These are phyloP conservation scores for Aureobasidium zeae DNA, from an alignment of 2,329 filamentous ascomycete genomes.

Conservation along the genomic window DNA sequence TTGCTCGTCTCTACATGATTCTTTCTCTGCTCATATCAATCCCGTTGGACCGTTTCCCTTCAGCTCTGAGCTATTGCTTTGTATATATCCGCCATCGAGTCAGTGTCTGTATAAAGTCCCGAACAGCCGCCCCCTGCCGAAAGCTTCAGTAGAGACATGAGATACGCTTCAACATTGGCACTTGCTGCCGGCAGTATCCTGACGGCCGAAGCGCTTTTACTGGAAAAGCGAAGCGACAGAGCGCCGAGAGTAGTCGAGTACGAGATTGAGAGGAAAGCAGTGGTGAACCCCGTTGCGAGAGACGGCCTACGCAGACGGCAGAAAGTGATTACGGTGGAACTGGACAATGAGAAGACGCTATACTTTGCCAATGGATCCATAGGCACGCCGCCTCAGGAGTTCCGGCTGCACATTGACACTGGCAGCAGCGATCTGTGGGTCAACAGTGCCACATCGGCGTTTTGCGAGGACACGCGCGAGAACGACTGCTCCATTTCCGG, in stretches of 20 bases:
- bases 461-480: slow-evolving; percentile 42
- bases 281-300: slow-evolving; percentile 37
- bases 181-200: slow-evolving; percentile 20
- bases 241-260: slow-evolving; percentile 40
- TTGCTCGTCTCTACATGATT: too few species aligned
- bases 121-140: neutral
- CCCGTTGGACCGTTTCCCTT: too few species aligned
- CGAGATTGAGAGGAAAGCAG: slow-evolving; percentile 41
- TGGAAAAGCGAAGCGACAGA: slow-evolving; percentile 23
- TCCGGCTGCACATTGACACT: slow-evolving; percentile 52
- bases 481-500: slow-evolving; percentile 53
- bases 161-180: slow-evolving; percentile 22
- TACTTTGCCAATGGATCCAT: slow-evolving; percentile 51
- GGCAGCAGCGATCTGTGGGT: slow-evolving; percentile 56
- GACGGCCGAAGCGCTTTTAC: slow-evolving; percentile 23
- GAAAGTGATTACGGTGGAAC: slow-evolving; percentile 36
- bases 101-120: too few species aligned
- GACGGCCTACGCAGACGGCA: slow-evolving; percentile 39
- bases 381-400: slow-evolving; percentile 47
- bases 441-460: slow-evolving; percentile 52
- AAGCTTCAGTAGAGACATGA: slow-evolving; percentile 18
- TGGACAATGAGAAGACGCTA: slow-evolving; percentile 51
- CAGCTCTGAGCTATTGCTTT: too few species aligned
- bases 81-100: too few species aligned
- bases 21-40: too few species aligned